These are phyloP conservation scores for Solanum paucissectum DNA, from an alignment of 257 asterid species.

Conservation along the genomic window DNA sequence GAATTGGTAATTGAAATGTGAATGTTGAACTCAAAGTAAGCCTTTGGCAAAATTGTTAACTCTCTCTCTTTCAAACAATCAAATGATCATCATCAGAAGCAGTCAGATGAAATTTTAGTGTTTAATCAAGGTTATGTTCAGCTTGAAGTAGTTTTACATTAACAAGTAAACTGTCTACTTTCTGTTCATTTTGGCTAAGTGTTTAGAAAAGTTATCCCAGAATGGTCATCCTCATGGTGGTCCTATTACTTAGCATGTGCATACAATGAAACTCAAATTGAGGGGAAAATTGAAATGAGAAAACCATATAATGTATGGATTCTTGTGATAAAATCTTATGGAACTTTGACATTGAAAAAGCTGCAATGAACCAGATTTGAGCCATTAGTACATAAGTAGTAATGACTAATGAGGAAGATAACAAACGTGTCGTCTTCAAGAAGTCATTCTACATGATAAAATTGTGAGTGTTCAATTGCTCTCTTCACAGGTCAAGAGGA, in stretches of 20 bases:
- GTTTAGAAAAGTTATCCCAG: neutral
- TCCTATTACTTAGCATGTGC: neutral
- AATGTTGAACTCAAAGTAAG: neutral
- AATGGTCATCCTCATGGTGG: neutral
- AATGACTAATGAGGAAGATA: neutral
- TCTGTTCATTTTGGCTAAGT: neutral
- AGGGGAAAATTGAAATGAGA: neutral
- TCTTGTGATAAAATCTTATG: neutral
- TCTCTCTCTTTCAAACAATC: neutral
- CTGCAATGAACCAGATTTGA: neutral
- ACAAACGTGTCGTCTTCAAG: neutral
- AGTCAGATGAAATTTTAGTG: neutral
- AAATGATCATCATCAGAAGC: neutral
- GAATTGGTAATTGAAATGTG: neutral
- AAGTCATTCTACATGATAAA: neutral
- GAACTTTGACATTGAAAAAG: neutral
- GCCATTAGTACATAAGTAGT: neutral
- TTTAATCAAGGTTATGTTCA: neutral
- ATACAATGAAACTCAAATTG: neutral
- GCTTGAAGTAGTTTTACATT: neutral
- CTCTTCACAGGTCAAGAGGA: conserved; percentile 70
- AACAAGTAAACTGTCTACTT: neutral
- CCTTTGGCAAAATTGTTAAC: neutral
- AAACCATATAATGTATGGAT: neutral
- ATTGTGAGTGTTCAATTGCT: neutral